phyloP scores from a whole-genome alignment of 1,284 basidiomycete genomes.

The Meripilus lineatus region DNA sequence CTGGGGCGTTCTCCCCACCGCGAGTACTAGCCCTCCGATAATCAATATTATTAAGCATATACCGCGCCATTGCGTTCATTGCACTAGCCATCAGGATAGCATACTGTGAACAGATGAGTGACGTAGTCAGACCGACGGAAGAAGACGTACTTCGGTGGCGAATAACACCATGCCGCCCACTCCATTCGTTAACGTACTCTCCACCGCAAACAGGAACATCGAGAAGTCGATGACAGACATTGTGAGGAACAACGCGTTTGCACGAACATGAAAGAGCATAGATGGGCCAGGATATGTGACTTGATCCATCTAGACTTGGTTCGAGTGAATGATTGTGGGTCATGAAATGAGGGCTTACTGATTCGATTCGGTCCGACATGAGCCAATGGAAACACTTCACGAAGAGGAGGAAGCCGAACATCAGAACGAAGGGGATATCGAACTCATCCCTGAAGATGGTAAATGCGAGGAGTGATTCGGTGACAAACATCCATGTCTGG shows the following conservation, averaged over 20 bases:
- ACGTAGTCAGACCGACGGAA: conserved; percentile 4
- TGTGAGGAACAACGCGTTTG: conserved; percentile 65
- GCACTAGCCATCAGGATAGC: conserved; percentile 85
- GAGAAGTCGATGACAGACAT: conserved; percentile 69
- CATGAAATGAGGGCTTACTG: conserved; percentile 48
- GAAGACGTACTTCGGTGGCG: conserved; percentile 76
- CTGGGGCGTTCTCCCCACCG: conserved; percentile 83
- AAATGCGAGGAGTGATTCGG: conserved; percentile 92
- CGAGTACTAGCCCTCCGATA: conserved; percentile 68
- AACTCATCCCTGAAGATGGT: conserved; percentile 96
- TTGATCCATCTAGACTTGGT: conserved; percentile 84
- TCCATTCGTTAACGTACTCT: conserved; percentile 74
- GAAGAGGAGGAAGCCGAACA: conserved; percentile 91
- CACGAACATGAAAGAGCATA: conserved; percentile 79
- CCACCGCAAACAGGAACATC: conserved; percentile 74
- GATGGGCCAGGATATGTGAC: conserved; percentile 83
- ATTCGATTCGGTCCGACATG: conserved; percentile 91
- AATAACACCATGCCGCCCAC: conserved; percentile 92
- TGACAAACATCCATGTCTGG: conserved; percentile 95
- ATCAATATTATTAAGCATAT: conserved; percentile 82
- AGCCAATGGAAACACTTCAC: conserved; percentile 99
- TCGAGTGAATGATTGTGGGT: not conserved
- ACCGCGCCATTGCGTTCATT: conserved; percentile 79
- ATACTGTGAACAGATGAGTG: conserved; percentile 50
- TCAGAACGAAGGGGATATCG: conserved; percentile 86